phyloP scores from a whole-genome alignment of 306 rosid genomes.

The Castanospermum australe region DNA sequence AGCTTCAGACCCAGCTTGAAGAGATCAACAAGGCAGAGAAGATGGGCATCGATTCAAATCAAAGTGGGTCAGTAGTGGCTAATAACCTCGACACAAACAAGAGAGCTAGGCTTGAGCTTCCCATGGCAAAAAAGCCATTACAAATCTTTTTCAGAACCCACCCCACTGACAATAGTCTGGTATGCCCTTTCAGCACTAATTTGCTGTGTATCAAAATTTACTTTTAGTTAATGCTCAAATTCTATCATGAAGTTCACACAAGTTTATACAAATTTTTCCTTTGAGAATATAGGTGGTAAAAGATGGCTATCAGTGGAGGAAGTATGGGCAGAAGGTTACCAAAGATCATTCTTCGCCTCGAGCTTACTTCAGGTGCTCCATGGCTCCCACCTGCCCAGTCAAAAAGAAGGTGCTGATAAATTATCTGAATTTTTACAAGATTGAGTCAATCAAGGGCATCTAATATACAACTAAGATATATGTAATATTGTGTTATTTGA shows the following conservation, averaged over 20 bases:
- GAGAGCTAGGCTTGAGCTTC: conserved; percentile 44
- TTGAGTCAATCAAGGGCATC: too few species aligned
- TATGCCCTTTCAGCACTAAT: conserved; percentile 19
- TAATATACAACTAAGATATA: not conserved
- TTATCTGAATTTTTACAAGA: too few species aligned
- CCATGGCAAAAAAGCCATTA: conserved; percentile 32
- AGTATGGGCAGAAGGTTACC: conserved; percentile 85
- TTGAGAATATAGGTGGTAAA: conserved; percentile 34
- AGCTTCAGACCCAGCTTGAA: conserved; percentile 38
- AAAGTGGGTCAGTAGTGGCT: not conserved
- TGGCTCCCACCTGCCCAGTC: conserved; percentile 70
- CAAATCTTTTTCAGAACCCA: conserved; percentile 54
- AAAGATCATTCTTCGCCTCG: conserved; percentile 74
- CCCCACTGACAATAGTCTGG: conserved; percentile 53
- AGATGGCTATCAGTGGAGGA: conserved; percentile 80
- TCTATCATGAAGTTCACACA: not conserved
- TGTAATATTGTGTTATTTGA: not conserved
- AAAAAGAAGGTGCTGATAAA: conserved; percentile 95
- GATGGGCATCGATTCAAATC: conserved; percentile 1
- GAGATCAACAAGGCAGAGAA: conserved; percentile 23
- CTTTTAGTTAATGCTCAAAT: not conserved
- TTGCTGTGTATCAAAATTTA: not conserved
- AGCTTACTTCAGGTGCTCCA: conserved; percentile 78
- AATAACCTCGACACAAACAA: conserved; percentile 33
- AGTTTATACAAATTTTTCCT: not conserved